These are phyloP conservation scores for Magnusiomyces sp. DNA, from an alignment of 1,139 yeast species.

Conservation along the genomic window DNA sequence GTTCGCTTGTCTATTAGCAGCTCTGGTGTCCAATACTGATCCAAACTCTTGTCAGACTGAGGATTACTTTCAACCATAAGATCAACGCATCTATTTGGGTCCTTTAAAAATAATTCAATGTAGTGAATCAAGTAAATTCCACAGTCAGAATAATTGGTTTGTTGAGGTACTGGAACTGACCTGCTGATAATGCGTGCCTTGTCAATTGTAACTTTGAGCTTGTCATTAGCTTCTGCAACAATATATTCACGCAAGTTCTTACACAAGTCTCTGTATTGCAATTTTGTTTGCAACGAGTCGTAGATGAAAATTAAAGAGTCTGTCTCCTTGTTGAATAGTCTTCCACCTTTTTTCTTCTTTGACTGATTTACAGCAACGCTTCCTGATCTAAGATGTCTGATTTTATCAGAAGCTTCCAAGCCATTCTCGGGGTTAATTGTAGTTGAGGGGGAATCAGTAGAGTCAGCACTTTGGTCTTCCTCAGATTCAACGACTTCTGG, in stretches of 20 bases:
- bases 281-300: constrained; percentile 57
- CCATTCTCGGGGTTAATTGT: background rate
- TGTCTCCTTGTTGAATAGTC: constrained; percentile 1
- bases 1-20: background rate
- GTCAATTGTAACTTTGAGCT: constrained; percentile 42
- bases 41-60: background rate
- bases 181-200: constrained; percentile 37
- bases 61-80: constrained; percentile 36
- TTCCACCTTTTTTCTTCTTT: too few relatives aligned
- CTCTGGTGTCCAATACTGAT: background rate
- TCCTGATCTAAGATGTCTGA: too few relatives aligned
- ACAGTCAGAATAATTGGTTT: constrained; percentile 86
- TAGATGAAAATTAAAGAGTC: constrained; percentile 45
- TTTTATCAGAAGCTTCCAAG: too few relatives aligned
- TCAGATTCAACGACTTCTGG: background rate
- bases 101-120: constrained; percentile 52
- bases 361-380: too few relatives aligned
- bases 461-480: background rate
- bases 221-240: constrained; percentile 63
- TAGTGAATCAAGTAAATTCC: constrained; percentile 89
- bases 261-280: constrained; percentile 44
- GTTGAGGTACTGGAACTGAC: constrained; percentile 66
- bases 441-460: background rate
- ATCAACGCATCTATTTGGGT: constrained; percentile 42
- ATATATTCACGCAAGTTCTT: constrained; percentile 54